Evolutionary conservation across 371 early-diverging fungal genomes (phyloP), one percentile per base, ranked within the genome.

Genomic region (Mortierella sp.): DNA sequence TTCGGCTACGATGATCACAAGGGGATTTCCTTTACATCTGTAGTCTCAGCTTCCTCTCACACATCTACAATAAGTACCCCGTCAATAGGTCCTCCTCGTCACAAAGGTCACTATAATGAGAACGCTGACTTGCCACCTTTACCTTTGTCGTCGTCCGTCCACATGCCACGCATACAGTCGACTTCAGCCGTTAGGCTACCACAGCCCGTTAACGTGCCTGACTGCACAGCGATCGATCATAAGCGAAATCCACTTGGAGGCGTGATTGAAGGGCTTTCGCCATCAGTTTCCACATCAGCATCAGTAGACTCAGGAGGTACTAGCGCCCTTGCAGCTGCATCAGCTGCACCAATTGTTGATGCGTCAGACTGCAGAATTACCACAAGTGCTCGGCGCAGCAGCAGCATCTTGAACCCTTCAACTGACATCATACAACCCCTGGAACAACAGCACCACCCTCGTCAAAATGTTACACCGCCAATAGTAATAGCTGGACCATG

Each of bases 1-100:
- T 68, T 68, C 46, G 69, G 69, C 15, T 68, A 61, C 51, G 56
- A 56, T 27, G 69, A 68, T 23, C 30, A 32, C 21, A 8, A 21
- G 8, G 9, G 48, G 21, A 49, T 34, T 7, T 34, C 37, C 14
- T 14, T 34, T 34, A 34, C 37, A 7, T 34, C 37, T 0, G 41
- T 27, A 41, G 34, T 1, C 55, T 49, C 11, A 30, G 41, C 9
- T 19, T 41, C 30, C 30, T 62, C 8, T 51, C 57, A 50, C 11
- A 21, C 53, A 28, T 14, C 53, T 15, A n/a, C n/a, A n/a, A 11
- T 34, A 14, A 34, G 4, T 2, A 1, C 37, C 14, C 37, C 14
- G 37, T 9, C 2, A 1, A 17, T n/a, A 43, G 43, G 6, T n/a
- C 42, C 28, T 42, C 12, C 15, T 42, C 56, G 32, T 42, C 9